A percentile compares a stretch with the other conserved stretches of the same genome.
These are phyloP conservation scores for Apium graveolens DNA, from an alignment of 129 eudicot genomes.

Conservation along the genomic window DNA sequence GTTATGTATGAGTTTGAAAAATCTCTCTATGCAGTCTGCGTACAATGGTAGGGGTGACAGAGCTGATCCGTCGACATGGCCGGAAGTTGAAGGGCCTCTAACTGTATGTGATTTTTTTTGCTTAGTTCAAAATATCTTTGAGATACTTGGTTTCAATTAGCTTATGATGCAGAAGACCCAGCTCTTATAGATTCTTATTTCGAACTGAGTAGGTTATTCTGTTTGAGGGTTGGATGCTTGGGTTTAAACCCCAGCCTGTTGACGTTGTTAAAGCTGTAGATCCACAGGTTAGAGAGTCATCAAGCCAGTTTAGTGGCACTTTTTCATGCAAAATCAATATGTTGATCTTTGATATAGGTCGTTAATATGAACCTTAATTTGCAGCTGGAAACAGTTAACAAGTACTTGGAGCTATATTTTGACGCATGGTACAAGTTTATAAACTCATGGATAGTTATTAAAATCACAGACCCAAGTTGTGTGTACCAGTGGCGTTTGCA, in stretches of 20 bases:
- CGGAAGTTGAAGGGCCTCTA: conserved; percentile 95
- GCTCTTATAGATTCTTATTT: background rate
- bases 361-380: conserved; percentile 8
- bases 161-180: background rate
- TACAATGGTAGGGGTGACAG: conserved; percentile 85
- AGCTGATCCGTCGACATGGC: conserved; percentile 89
- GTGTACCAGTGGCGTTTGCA: conserved; percentile 97
- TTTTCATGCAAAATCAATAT: background rate
- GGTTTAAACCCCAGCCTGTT: conserved; percentile 74
- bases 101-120: conserved; percentile 38
- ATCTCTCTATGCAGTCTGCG: conserved; percentile 57
- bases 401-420: conserved; percentile 62
- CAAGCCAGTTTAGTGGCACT: background rate
- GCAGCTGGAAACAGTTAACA: conserved; percentile 84
- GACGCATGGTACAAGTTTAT: conserved; percentile 91
- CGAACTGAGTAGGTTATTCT: conserved; percentile 43
- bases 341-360: background rate
- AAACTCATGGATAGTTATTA: conserved; percentile 84
- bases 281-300: conserved; percentile 68
- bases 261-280: conserved; percentile 70
- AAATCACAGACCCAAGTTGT: conserved; percentile 79
- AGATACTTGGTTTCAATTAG: background rate
- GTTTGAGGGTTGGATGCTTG: conserved; percentile 99
- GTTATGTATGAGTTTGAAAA: background rate
- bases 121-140: background rate